Evolutionary conservation across 345 rosid genomes (phyloP), one percentile per base, ranked within the genome.

Genomic region (Salix dunnii): DNA sequence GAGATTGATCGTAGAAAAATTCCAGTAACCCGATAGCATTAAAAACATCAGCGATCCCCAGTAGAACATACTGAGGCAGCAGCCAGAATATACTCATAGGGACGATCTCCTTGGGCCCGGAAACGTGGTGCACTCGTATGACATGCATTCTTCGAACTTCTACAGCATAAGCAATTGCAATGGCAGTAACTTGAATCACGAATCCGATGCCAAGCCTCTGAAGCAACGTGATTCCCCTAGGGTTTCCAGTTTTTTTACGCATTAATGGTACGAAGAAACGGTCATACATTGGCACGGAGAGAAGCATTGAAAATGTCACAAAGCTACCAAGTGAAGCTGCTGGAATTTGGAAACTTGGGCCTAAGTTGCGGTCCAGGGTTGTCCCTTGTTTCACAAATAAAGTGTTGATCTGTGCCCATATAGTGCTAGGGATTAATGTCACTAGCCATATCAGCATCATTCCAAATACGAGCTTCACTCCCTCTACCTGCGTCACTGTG

Each of bases 341-440:
- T 0, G 97, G 98, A 68, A 94, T 88, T 58, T 89, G 88, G 81
- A 94, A 91, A 71, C 42, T 55, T 0, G 89, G 73, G 48, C 92
- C 93, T 6, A 94, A 53, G 46, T 55, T 76, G 6, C 98, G 83
- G 85, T 94, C 87, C 73, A 94, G 70, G 55, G 96, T 92, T 38
- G 94, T 92, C 65, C 98, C 98, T 79, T 94, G 98, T 80, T 94
- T 94, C 81, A 94, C 93, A 75, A 91, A 94, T 13, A 94, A 78
- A 25, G 98, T 94, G 82, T 94, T 94, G 82, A 94, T 88, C 84
- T 92, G 98, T 72, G 98, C 97, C 94, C 96, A 90, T 73, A 92
- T 79, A 51, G 89, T 92, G 83, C 92, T 90, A 36, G 98, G 98
- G 46, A 92, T 85, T 67, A 94, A 80, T 46, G 96, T 92, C 68